These are phyloP conservation scores for Striga asiatica DNA, from an alignment of 257 asterid species.

Conservation along the genomic window DNA sequence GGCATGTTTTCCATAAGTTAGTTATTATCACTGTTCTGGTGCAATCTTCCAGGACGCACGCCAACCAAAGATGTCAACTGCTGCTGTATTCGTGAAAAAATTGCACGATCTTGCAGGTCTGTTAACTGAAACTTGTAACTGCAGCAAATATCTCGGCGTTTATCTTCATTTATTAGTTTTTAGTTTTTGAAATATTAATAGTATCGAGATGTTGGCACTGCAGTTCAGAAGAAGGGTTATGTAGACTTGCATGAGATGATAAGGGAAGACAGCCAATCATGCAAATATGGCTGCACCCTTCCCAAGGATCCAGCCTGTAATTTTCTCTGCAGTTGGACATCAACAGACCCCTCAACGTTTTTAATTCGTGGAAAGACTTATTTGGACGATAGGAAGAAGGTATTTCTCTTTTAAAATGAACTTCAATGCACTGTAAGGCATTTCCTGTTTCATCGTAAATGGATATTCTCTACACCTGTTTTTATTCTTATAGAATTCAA, in stretches of 20 bases:
- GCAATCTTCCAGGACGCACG: constrained; percentile 49
- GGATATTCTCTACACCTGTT: neutral
- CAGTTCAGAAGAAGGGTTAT: constrained; percentile 93
- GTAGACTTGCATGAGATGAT: constrained; percentile 79
- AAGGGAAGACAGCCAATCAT: constrained; percentile 54
- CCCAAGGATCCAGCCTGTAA: constrained; percentile 75
- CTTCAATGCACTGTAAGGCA: neutral
- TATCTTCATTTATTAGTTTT: constrained; percentile 6
- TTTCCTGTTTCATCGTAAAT: neutral
- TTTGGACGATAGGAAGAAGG: constrained; percentile 85
- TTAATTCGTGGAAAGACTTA: constrained; percentile 91
- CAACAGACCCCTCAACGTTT: constrained; percentile 76
- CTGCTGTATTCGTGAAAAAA: constrained; percentile 86
- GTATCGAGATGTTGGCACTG: constrained; percentile 20
- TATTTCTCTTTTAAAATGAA: constrained; percentile 14
- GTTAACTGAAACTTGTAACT: constrained; percentile 11
- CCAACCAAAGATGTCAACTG: constrained; percentile 74
- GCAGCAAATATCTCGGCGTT: neutral
- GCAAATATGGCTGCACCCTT: constrained; percentile 84
- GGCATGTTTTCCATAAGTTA: neutral
- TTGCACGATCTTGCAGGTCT: constrained; percentile 93
- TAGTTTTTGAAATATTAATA: constrained; percentile 12
- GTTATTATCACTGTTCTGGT: neutral
- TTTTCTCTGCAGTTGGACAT: constrained; percentile 80
- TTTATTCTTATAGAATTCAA: constrained; percentile 6